Evolutionary conservation across 1,139 yeast species (phyloP), one percentile per base, ranked within the genome.

Genomic region (Debaryomyces nepalensis): DNA sequence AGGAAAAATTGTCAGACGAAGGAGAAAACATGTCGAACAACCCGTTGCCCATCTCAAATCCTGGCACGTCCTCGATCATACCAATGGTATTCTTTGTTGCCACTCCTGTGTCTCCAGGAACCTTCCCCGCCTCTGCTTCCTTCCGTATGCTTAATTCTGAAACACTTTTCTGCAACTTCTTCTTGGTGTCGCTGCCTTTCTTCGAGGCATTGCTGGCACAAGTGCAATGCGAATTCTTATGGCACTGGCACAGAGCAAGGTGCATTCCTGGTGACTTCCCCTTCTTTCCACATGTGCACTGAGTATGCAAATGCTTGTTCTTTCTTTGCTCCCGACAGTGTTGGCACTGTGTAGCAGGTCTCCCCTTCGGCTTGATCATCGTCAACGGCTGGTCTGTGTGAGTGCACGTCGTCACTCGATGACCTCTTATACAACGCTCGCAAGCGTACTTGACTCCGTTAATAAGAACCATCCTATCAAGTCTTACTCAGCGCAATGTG

Each of bases 391-490:
- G 89, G 54, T 93, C 96, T 1, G 93, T 83, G 61, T 93, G 99
- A 40, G 85, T 83, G 64, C 99, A 93, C 4, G 96, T 82, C 2
- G 97, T 87, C 30, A 91, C 98, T 44, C 98, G 73, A 59, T 93
- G 98, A 39, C 99, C 99, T 50, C 99, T 77, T 42, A 93, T 90
- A 65, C 99, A 93, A 51, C 97, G 73, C 63, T 87, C 97, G 63
- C 99, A 91, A 45, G 99, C 98, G 66, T 90, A 91, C 62, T 93
- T 91, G 51, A 87, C 84, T 29, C 97, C 97, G 59, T 90, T 88
- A 43, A 91, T 82, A 44, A 87, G 73, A 43, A 91, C 97, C 97
- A 90, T 90, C 15, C 24, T 41, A 20, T 27, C 23, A 36, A 31
- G 22, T 11, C 34, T 30, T 27, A 5, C 8, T 19, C 36, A 10